Evolutionary conservation across 768 basidiomycete species (phyloP), one percentile per base, ranked within the genome.

Genomic region (Tulasnella sp.): DNA sequence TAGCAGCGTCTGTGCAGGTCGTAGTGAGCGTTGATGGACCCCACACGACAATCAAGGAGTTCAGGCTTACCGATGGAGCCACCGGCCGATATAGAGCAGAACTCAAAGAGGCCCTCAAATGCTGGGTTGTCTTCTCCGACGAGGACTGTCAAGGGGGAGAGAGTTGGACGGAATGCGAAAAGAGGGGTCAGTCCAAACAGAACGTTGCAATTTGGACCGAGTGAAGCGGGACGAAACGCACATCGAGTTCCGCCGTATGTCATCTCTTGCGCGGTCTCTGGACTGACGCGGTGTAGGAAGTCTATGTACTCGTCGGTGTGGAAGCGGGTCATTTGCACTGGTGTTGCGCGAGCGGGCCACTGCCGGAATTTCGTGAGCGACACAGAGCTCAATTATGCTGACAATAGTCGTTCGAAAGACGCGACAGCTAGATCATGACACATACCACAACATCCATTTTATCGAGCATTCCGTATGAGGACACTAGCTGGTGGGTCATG

Each of bases 261-360:
- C 77, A 97, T 80, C 71, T 92, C 89, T 76, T 92, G 91, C 1
- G 86, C 88, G 4, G 92, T 96, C 80, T 99, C 97, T 0, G 95
- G 95, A 0, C 90, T 92, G 34, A 98, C 95, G 64, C 87, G 86
- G 69, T 87, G 84, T 62, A 99, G 82, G 77, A 98, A 96, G 77
- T 98, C 89, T 73, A 99, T 86, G 80, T 97, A 99, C 84, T 99
- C 97, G 82, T 99, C 97, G 26, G 96, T 94, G 80, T 99, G 97
- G 80, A 98, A 99, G 12, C 89, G 82, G n/a, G 92, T 90, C 91
- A 99, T 91, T 29, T 86, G 85, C 77, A 88, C 85, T 16, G 89
- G 86, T 0, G 87, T 84, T 4, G 92, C 88, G 22, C 92, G 84
- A 75, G 83, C 85, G 5, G 94, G 89, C 77, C 83, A 85, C 91